These are phyloP conservation scores for Myxozyma udenii DNA, from an alignment of 805 yeast genomes.

Conservation along the genomic window DNA sequence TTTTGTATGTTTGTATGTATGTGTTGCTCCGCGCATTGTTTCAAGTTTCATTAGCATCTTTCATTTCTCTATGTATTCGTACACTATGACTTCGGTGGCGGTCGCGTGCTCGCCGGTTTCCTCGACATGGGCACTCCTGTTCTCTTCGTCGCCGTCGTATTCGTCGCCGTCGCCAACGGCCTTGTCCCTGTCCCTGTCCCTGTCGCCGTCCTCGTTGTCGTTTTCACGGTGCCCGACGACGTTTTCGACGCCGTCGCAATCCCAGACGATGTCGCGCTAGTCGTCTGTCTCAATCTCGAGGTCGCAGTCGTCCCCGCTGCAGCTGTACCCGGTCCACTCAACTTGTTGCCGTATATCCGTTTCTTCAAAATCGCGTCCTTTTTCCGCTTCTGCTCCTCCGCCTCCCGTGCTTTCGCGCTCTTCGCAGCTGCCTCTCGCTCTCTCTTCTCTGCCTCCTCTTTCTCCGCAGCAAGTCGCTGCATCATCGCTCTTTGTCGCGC, in stretches of 20 bases:
- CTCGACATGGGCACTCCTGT: no score
- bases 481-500: slow-evolving; percentile 17
- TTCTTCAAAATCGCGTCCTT: slow-evolving; percentile 23
- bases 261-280: neutral
- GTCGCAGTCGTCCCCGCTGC: slow-evolving; percentile 2
- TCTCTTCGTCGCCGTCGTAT: no score
- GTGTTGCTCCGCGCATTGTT: neutral
- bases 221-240: no score
- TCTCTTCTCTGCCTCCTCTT: slow-evolving; percentile 12
- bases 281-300: neutral
- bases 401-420: slow-evolving; percentile 4
- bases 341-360: slow-evolving; percentile 27
- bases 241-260: no score
- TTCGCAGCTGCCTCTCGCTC: slow-evolving; percentile 15
- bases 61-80: no score
- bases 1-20: neutral
- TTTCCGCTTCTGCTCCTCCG: slow-evolving; percentile 36
- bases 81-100: no score
- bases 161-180: neutral
- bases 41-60: no score
- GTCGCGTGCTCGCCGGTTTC: no score
- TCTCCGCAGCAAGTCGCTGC: slow-evolving; percentile 15
- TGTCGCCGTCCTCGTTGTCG: no score
- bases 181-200: no score
- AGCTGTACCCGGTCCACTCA: no score